Evolutionary conservation across 2,329 filamentous ascomycete species (phyloP).

Genomic region (Aspergillus ustus): DNA sequence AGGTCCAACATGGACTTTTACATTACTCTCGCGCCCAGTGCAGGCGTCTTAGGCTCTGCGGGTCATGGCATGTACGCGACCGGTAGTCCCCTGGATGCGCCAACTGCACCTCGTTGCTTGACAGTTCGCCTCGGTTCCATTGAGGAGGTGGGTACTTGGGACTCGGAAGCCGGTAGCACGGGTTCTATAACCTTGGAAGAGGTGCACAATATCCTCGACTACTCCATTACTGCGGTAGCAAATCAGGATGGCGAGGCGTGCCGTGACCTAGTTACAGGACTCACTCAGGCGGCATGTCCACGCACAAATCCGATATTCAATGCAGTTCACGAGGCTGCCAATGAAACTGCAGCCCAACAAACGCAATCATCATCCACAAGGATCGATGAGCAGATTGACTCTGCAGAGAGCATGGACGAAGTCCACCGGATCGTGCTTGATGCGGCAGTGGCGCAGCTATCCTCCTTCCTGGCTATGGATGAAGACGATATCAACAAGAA

Average conservation of each 20-base stretch:
- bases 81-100: background rate
- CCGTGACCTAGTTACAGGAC: background rate
- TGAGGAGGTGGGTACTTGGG: background rate
- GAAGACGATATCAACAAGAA: background rate
- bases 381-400: background rate
- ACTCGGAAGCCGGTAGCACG: background rate
- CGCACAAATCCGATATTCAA: background rate
- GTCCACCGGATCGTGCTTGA: background rate
- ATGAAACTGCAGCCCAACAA: background rate
- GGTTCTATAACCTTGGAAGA: background rate
- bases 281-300: background rate
- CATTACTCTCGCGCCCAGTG: background rate
- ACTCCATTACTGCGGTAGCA: background rate
- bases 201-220: constrained; percentile 1
- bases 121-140: background rate
- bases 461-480: constrained; percentile 2
- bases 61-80: background rate
- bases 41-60: background rate
- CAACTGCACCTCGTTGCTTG: background rate
- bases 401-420: background rate
- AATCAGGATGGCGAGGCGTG: background rate
- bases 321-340: background rate
- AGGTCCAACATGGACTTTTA: background rate
- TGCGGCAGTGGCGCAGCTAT: background rate
- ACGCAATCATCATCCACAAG: background rate